Conservation (phyloP, 176 grass and related monocot species). For the Tuctoria greenei region DNA sequence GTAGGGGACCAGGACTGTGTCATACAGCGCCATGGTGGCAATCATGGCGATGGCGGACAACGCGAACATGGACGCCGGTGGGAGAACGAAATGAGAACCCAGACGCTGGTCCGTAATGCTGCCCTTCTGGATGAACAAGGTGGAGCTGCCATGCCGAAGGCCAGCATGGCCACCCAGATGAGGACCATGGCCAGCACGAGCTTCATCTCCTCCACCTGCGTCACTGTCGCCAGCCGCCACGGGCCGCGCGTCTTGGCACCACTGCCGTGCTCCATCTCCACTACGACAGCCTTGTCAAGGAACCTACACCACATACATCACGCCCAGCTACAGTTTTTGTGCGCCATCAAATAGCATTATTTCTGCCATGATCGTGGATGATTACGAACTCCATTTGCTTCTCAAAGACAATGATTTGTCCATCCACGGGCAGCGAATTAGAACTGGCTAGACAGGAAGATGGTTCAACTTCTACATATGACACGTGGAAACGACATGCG, state of each 20-base stretch:
- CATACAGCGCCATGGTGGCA: constrained; percentile 46
- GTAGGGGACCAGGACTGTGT: constrained; percentile 63
- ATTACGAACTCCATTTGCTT: neutral
- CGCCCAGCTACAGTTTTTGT: neutral
- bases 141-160: constrained; percentile 62
- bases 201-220: constrained; percentile 94
- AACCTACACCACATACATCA: constrained; percentile 35
- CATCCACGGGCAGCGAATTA: neutral
- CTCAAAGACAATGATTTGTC: neutral
- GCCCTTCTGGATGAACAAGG: constrained; percentile 93
- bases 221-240: constrained; percentile 74
- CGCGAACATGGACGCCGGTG: constrained; percentile 63
- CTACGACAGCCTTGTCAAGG: constrained; percentile 78
- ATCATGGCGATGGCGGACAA: constrained; percentile 61
- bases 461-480: too few relatives aligned
- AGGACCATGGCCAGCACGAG: constrained; percentile 65
- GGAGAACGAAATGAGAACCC: constrained; percentile 50
- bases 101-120: constrained; percentile 65
- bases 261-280: constrained; percentile 34
- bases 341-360: neutral
- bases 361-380: neutral
- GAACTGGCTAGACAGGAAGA: neutral
- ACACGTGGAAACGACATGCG: too few relatives aligned
- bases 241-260: constrained; percentile 13
- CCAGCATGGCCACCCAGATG: constrained; percentile 70